Conservation (phyloP, 164 flowering plant genomes). For the Euptelea pleiosperma region DNA sequence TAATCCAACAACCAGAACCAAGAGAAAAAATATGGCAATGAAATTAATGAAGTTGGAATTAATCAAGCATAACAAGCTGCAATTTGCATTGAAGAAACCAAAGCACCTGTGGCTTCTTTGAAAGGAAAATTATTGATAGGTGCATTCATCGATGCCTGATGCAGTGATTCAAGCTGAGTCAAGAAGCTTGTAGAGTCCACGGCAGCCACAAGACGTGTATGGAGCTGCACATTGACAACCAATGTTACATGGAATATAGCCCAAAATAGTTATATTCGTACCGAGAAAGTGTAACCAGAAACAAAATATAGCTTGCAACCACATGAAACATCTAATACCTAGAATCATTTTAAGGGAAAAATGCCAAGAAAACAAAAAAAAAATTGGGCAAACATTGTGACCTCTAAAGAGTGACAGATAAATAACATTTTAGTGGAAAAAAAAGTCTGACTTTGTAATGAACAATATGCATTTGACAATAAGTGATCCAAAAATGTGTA, state of each 20-base stretch:
- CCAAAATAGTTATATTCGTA: neutral
- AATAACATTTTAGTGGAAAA: neutral
- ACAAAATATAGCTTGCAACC: neutral
- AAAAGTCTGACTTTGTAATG: neutral
- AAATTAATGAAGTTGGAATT: neutral
- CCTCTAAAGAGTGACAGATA: neutral
- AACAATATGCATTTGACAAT: neutral
- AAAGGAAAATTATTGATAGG: conserved; percentile 54
- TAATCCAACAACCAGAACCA: conserved; percentile 23
- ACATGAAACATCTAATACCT: no score
- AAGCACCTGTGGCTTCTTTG: conserved; percentile 66
- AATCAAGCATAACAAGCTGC: neutral
- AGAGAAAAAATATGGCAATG: neutral
- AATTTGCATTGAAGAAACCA: neutral
- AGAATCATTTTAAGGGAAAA: neutral
- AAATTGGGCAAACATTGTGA: neutral
- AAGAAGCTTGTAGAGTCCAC: conserved; percentile 67
- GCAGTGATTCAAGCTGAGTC: conserved; percentile 46
- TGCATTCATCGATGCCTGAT: conserved; percentile 33
- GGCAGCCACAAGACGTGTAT: conserved; percentile 56
- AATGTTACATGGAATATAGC: neutral
- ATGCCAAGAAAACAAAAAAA: neutral
- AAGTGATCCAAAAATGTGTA: no score
- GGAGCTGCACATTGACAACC: conserved; percentile 44
- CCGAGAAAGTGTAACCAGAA: neutral